Evolutionary conservation across 495 filamentous ascomycete species (phyloP).

Genomic region (Penicillium ochrochloron): DNA sequence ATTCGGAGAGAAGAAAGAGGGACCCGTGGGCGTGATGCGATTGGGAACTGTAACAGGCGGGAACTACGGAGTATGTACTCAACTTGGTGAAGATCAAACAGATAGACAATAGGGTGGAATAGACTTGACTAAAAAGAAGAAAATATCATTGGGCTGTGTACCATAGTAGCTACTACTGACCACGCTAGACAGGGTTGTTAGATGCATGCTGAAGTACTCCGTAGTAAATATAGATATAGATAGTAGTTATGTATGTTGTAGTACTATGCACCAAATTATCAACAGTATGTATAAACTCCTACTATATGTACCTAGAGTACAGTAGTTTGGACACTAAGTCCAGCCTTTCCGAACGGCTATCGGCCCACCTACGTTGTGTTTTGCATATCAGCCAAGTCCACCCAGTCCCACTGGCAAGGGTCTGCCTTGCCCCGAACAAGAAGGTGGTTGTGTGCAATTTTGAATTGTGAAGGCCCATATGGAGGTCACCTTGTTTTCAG

Average conservation of each 20-base stretch:
- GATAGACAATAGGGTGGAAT: neutral
- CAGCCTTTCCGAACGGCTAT: constrained; percentile 2
- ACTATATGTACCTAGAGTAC: no score
- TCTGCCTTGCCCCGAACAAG: constrained; percentile 26
- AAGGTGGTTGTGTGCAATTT: constrained; percentile 31
- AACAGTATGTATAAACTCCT: no score
- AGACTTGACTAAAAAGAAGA: neutral
- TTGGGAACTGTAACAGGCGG: neutral
- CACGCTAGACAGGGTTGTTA: neutral
- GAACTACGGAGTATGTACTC: neutral
- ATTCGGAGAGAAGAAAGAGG: constrained; percentile 3
- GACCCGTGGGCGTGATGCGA: neutral
- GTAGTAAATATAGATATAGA: no score
- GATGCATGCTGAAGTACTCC: neutral
- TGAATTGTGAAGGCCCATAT: constrained; percentile 3
- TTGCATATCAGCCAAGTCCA: constrained; percentile 25
- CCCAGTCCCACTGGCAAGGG: constrained; percentile 11
- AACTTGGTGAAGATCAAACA: neutral
- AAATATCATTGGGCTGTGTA: neutral
- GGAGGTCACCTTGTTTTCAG: neutral
- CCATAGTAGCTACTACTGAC: no score
- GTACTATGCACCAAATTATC: no score
- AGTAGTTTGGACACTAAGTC: neutral
- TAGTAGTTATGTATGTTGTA: no score
- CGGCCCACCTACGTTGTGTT: constrained; percentile 22